Percentiles rank a stretch among this genome's conserved stretches.
phyloP scores from a whole-genome alignment of 2,329 filamentous ascomycete genomes.

The Botrytis paeoniae region DNA sequence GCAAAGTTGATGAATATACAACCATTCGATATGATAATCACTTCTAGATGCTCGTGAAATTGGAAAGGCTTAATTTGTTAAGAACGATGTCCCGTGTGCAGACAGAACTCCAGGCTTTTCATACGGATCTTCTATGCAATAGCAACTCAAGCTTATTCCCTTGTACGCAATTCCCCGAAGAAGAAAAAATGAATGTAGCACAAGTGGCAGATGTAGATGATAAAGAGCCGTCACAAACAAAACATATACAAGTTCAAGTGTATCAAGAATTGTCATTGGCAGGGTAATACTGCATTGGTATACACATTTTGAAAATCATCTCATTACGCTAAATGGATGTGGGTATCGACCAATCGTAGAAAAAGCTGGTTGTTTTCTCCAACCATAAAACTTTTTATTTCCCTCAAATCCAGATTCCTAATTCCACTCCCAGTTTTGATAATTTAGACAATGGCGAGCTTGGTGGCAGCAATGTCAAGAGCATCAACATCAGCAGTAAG shows the following conservation, averaged over 20 bases:
- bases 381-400: constrained; percentile 22
- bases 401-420: constrained; percentile 36
- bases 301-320: constrained; percentile 31
- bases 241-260: background rate
- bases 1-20: background rate
- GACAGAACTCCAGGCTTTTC: no score
- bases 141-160: background rate
- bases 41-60: background rate
- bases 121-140: background rate
- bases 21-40: background rate
- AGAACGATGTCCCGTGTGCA: background rate
- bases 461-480: constrained; percentile 98
- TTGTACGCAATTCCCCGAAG: background rate
- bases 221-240: background rate
- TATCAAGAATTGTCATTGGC: constrained; percentile 17
- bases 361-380: constrained; percentile 7
- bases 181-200: no score
- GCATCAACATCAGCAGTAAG: constrained; percentile 96
- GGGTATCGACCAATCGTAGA: constrained; percentile 30
- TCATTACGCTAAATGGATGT: constrained; percentile 38
- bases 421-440: constrained; percentile 45
- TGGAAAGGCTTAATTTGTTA: background rate
- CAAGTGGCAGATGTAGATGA: background rate
- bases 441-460: constrained; percentile 92
- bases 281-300: constrained; percentile 23